A percentile compares a stretch with the other conserved stretches of the same genome.
Conservation (phyloP, 176 grass and related monocot genomes). For the Lolium rigidum region DNA sequence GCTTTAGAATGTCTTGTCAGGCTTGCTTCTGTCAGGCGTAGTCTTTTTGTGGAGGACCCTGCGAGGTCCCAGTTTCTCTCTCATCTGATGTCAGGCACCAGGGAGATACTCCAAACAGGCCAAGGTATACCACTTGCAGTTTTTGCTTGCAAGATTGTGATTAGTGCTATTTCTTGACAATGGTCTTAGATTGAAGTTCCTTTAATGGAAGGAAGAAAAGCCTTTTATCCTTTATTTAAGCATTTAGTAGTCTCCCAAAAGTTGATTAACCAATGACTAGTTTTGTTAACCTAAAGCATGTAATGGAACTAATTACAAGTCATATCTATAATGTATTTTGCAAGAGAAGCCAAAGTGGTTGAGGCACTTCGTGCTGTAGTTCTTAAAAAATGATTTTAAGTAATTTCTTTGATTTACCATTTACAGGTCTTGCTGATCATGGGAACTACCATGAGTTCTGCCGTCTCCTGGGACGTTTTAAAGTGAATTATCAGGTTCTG, state of each 20-base stretch:
- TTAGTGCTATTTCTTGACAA: constrained; percentile 15
- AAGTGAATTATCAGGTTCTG: constrained; percentile 91
- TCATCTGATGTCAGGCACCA: constrained; percentile 95
- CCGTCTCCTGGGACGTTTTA: constrained; percentile 93
- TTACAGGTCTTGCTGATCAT: constrained; percentile 97
- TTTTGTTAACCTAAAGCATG: background rate
- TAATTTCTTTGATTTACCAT: constrained; percentile 37
- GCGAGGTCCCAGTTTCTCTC: constrained; percentile 80
- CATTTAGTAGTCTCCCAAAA: background rate
- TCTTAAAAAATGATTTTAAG: background rate
- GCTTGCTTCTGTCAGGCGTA: constrained; percentile 93
- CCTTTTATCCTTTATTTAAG: constrained; percentile 8
- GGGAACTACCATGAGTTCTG: constrained; percentile 99
- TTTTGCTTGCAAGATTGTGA: constrained; percentile 26
- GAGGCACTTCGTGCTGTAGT: background rate
- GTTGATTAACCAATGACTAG: constrained; percentile 18
- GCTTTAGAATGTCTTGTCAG: constrained; percentile 98
- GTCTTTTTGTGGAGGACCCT: constrained; percentile 90
- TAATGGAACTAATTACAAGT: constrained; percentile 8
- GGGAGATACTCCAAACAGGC: constrained; percentile 98
- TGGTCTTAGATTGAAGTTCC: background rate
- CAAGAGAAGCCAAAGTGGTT: constrained; percentile 26
- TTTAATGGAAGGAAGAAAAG: constrained; percentile 12
- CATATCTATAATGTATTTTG: background rate
- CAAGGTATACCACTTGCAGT: constrained; percentile 63